phyloP scores from a whole-genome alignment of 352 stramenopile species.

The Pythium scleroteichum region DNA sequence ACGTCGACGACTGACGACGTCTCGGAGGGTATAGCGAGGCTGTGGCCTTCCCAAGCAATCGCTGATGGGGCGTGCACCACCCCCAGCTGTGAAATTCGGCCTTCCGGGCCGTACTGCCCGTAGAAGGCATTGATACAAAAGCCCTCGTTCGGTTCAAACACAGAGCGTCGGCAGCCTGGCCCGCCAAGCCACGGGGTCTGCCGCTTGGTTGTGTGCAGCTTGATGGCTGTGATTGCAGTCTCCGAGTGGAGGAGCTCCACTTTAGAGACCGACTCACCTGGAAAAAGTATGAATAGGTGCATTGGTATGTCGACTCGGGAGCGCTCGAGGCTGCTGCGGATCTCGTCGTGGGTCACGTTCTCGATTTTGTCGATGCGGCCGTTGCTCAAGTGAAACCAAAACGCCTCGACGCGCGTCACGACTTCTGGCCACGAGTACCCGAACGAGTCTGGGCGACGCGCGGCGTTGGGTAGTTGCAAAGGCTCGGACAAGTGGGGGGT shows the following conservation, averaged over 20 bases:
- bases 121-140: slow-evolving; percentile 13
- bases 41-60: too few relatives aligned
- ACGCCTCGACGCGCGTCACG: slow-evolving; percentile 8
- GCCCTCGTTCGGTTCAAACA: not conserved
- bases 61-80: slow-evolving; percentile 4
- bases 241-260: slow-evolving; percentile 6
- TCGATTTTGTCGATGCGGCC: not conserved
- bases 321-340: not conserved
- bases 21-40: too few relatives aligned
- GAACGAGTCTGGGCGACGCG: not conserved
- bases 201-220: slow-evolving; percentile 17
- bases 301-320: too few relatives aligned
- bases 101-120: not conserved
- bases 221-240: not conserved
- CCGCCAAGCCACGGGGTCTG: slow-evolving; percentile 5
- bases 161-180: not conserved
- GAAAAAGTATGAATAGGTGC: slow-evolving; percentile 4
- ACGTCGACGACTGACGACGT: too few relatives aligned
- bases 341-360: slow-evolving; percentile 7
- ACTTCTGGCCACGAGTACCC: slow-evolving; percentile 10
- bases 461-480: not conserved
- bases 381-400: not conserved
- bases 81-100: not conserved
- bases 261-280: slow-evolving; percentile 7
- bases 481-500: too few relatives aligned